Percentiles rank a stretch among this genome's conserved stretches.
phyloP scores from a whole-genome alignment of 2,329 filamentous ascomycete species.

The Chaetomiaceae sp. region DNA sequence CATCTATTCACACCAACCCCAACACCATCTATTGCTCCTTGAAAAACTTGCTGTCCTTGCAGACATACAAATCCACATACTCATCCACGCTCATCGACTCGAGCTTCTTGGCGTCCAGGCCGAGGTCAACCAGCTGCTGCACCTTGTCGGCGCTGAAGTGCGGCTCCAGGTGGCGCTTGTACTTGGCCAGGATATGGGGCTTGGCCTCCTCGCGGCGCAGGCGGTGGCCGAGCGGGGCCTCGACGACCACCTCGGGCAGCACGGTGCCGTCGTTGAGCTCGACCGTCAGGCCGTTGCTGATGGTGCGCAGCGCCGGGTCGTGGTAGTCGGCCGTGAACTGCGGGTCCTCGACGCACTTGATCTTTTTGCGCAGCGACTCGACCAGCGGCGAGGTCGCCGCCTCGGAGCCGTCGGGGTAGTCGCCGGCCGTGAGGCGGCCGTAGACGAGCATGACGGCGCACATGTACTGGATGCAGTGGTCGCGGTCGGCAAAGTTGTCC shows the following conservation, averaged over 20 bases:
- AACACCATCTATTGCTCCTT: conserved; percentile 25
- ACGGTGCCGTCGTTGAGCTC: conserved; percentile 91
- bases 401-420: conserved; percentile 91
- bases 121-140: conserved; percentile 75
- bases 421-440: conserved; percentile 85
- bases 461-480: conserved; percentile 99
- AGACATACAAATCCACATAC: conserved; percentile 80
- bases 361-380: conserved; percentile 87
- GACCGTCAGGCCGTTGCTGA: conserved; percentile 94
- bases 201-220: conserved; percentile 93
- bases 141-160: conserved; percentile 77
- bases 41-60: conserved; percentile 59
- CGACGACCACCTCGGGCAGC: conserved; percentile 83
- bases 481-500: conserved; percentile 99
- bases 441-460: conserved; percentile 92
- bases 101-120: conserved; percentile 68
- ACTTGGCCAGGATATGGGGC: conserved; percentile 94
- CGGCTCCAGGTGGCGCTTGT: conserved; percentile 81
- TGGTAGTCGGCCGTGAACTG: conserved; percentile 96
- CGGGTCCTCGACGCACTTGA: conserved; percentile 93
- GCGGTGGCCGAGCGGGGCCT: conserved; percentile 90
- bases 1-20: conserved; percentile 6
- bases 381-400: conserved; percentile 86
- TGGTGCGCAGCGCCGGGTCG: conserved; percentile 86
- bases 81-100: conserved; percentile 82